Evolutionary conservation across 352 stramenopile species (phyloP).

Genomic region (Globisporangium sylvaticum): DNA sequence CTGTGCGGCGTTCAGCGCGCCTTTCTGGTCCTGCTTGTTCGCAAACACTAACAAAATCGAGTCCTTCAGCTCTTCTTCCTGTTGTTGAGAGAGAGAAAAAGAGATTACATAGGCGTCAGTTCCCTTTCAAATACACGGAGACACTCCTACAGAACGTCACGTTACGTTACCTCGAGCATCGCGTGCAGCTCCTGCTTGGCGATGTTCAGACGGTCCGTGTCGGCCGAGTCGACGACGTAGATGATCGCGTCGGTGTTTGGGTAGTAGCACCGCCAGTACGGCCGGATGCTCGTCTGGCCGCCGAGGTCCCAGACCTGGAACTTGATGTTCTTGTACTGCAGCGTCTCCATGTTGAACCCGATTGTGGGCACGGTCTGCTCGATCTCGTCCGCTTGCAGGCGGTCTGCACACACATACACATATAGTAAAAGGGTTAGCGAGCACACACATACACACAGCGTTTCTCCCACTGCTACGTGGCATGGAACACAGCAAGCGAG

Average conservation of each 20-base stretch:
- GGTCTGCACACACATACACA: slow-evolving; percentile 35
- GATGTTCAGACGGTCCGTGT: slow-evolving; percentile 96
- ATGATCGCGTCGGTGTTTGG: slow-evolving; percentile 98
- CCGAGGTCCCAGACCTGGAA: slow-evolving; percentile 99
- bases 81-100: slow-evolving; percentile 9
- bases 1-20: slow-evolving; percentile 87
- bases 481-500: background rate
- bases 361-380: slow-evolving; percentile 99
- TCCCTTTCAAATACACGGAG: background rate
- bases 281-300: slow-evolving; percentile 99
- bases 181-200: slow-evolving; percentile 97
- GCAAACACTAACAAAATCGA: slow-evolving; percentile 99
- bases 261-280: slow-evolving; percentile 99
- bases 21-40: slow-evolving; percentile 99
- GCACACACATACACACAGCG: background rate
- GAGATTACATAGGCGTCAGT: background rate
- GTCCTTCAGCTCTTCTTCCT: slow-evolving; percentile 99
- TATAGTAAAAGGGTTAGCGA: background rate
- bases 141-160: background rate
- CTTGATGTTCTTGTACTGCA: slow-evolving; percentile 93
- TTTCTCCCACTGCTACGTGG: background rate
- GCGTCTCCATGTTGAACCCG: slow-evolving; percentile 95
- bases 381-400: slow-evolving; percentile 90
- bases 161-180: slow-evolving; percentile 90
- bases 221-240: slow-evolving; percentile 95